Base-by-base conservation (phyloP, 2,329 filamentous ascomycete genomes). In the Fusarium temperatum region DNA sequence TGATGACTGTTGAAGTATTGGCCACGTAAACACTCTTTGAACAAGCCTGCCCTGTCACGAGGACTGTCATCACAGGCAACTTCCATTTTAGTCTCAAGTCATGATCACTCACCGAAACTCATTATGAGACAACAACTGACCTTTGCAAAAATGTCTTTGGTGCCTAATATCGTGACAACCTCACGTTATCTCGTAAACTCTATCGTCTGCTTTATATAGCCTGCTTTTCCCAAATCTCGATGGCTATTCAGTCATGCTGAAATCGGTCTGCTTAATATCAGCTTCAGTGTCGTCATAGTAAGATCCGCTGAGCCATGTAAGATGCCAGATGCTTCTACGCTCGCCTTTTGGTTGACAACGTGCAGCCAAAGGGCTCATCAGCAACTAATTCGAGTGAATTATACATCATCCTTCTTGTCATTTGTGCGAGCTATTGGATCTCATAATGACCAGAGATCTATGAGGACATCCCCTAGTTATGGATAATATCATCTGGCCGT, bases 231-330 rank as follows among this genome's bases (percentile, higher is more conserved):
- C 51, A 12, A 42, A 68, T 53, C 56, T 53, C 50, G 63, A 68
- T 62, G n/a, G 22, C 30, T 36, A 41, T 42, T 42, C 60, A 61
- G 71, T 70, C 71, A 74, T 74, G 71, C 72, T 68, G 63, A 44
- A 32, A 57, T 24, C 15, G 30, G 39, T 57, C 24, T 17, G 59
- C 42, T 74, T 20, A 28, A 32, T 64, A 68, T 32, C 47, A 62
- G 55, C 54, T 45, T 67, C 72, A 59, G 63, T 71, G 66, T 76
- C 71, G 59, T 75, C 71, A 74, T 74, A 51, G 71, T 51, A 67
- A 53, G 72, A 72, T 68, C 67, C 68, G 72, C 58, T 74, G 67
- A 68, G 55, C 55, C 44, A 47, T 41, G 32, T 57, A 50, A 51
- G 66, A 59, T 53, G 45, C 56, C 55, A 68, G 42, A 53, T 58